Percentiles rank a stretch among this genome's conserved stretches.
phyloP scores from a whole-genome alignment of 768 basidiomycete species.

The Suillus plorans region DNA sequence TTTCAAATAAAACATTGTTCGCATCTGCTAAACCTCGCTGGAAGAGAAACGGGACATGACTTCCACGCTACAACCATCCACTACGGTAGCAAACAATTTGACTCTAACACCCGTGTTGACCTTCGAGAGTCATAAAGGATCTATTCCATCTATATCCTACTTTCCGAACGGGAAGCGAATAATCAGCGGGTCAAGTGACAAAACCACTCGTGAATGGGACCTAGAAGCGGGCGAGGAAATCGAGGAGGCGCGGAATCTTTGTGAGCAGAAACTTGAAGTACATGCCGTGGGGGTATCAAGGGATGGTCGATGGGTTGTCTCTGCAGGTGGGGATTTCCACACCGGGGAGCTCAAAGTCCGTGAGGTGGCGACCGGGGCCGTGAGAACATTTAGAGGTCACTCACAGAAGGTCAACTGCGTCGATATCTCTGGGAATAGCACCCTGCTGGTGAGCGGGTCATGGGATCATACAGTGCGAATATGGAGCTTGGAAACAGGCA shows the following conservation, averaged over 20 bases:
- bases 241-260: background rate
- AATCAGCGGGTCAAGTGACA: background rate
- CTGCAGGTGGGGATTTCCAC: background rate
- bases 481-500: background rate
- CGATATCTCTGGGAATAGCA: background rate
- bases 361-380: background rate
- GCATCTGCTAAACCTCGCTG: background rate
- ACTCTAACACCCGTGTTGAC: background rate
- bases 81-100: background rate
- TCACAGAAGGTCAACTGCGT: background rate
- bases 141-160: background rate
- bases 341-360: background rate
- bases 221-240: background rate
- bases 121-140: background rate
- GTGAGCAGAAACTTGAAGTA: background rate
- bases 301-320: background rate
- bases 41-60: background rate
- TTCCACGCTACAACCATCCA: background rate
- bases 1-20: background rate
- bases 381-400: background rate
- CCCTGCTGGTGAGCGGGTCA: background rate
- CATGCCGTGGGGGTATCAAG: background rate
- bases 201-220: background rate
- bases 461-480: background rate
- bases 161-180: background rate